Base-by-base conservation (phyloP, 2,329 filamentous ascomycete species). In the Plectosphaerella cucumerina region DNA sequence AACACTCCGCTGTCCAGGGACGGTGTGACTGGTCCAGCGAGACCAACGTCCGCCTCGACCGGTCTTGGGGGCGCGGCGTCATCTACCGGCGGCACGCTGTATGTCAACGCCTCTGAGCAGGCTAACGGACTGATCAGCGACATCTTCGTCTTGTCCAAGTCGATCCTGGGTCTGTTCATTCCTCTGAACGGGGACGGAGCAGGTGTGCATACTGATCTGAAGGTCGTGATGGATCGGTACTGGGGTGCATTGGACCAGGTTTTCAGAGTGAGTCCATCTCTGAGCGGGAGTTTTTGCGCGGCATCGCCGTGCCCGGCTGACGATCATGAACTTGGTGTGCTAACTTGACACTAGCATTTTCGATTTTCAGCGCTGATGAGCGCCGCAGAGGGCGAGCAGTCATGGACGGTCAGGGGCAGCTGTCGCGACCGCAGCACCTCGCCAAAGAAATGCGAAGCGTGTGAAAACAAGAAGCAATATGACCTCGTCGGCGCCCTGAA, bases 161-260 rank as follows among this genome's bases (percentile, higher is more conserved):
- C 35, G 10, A 37, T 37, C 14, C 6, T 37, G 15, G 35, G 35
- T 3, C 35, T 37, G 3, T 37, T 37, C 14, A 14, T 37, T 3
- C 35, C 35, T 9, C 17, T 15, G 5, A 37, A 37, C 10, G 35
- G 17, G 10, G 46, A 48, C 10, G n/a, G 23, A 14, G n/a, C 17
- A 8, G 23, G 6, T 43, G 17, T 15, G 6, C 46, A 48, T 23
- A 12, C 34, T 17, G 33, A 41, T 15, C 23, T 39, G 34, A 49
- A 11, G 21, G 14, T 6, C 10, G 39, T 49, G 3, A 17, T 49
- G 11, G 47, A 20, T 43, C 35, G 47, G 11, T 49, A 33, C 37
- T 49, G 47, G 47, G 47, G 47, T 15, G 22, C 21, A 15, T 26
- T 49, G 23, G 47, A 49, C 20, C 17, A 12, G 15, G 14, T 49